Evolutionary conservation across 192 early-diverging fungal species (phyloP).

Genomic region (Glomus cerebriforme): DNA sequence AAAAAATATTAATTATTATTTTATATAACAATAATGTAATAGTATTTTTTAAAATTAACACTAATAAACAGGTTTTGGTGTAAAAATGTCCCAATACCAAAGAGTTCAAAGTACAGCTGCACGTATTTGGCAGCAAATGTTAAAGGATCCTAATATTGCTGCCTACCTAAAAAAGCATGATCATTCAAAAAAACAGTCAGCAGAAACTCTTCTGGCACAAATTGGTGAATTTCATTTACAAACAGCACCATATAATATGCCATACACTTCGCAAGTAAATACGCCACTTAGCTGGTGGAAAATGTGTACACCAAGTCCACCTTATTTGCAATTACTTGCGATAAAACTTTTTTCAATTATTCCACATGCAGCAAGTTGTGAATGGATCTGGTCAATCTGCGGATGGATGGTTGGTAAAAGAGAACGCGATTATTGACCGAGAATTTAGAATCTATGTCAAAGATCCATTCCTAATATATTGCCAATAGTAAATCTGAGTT

Average conservation of each 20-base stretch:
- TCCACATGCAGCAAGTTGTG: not conserved
- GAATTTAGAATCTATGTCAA: not conserved
- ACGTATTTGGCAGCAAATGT: not conserved
- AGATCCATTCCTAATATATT: slow-evolving; percentile 9
- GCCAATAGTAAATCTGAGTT: not conserved
- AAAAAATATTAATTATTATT: no score
- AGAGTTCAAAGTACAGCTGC: not conserved
- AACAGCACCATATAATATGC: not conserved
- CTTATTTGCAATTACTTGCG: not conserved
- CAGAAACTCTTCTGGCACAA: not conserved
- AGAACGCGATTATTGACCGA: not conserved
- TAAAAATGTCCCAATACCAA: not conserved
- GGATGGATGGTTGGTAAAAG: not conserved
- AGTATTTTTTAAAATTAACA: no score
- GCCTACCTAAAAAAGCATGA: not conserved
- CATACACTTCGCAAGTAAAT: not conserved
- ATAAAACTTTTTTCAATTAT: not conserved
- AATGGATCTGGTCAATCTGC: not conserved
- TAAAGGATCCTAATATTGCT: not conserved
- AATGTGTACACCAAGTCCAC: not conserved
- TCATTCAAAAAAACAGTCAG: not conserved
- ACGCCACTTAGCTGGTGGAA: not conserved
- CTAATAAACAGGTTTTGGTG: not conserved
- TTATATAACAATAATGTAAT: no score
- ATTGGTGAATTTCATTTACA: not conserved